Base-by-base conservation (phyloP, 2,329 filamentous ascomycete species). In the Fusarium clavum region DNA sequence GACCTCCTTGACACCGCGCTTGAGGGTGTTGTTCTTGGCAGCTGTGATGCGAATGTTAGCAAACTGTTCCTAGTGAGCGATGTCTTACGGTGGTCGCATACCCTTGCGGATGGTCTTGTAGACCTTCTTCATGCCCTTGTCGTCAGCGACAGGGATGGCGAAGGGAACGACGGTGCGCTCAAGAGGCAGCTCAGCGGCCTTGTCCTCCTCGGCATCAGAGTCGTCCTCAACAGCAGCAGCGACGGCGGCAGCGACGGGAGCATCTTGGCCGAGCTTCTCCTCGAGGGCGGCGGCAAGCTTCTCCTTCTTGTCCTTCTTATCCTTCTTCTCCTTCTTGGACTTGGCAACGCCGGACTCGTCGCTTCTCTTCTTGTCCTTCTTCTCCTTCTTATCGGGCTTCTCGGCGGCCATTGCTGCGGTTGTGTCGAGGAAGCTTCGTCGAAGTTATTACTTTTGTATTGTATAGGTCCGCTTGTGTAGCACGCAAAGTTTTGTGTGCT, bases 1-100 rank as follows among this genome's bases (percentile, higher is more conserved):
- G 79, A 97, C 95, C 85, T 99, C 96, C 84, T 99, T 99, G 73
- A 99, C 96, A 79, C 96, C 96, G 79, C 96, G 94, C 86, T 97
- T 97, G 79, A 99, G 92, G 64, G 93, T 92, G 84, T 97, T 97
- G 84, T 94, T 90, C 84, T 97, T 97, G 76, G 96, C 94, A 75
- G 95, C 96, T 98, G 81, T 62, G 27, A 13, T 47, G 40, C 30
- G 25, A 57, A 43, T 64, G 53, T 75, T 68, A 69, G 74, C 51
- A 30, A n/a, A 51, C n/a, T 54, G 49, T 24, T 40, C 27, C 7
- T 49, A 14, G 43, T 20, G 38, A 41, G 12, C 14, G 13, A 41
- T 20, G 45, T 53, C 53, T 43, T 25, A 38, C 20, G 24, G 54
- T 47, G 32, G 24, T 57, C 41, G 61, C 84, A 55, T 81, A 90